Percentiles rank a stretch among this genome's conserved stretches.
Evolutionary conservation across 1,139 yeast genomes (phyloP).

Genomic region (Spathaspora sp.): DNA sequence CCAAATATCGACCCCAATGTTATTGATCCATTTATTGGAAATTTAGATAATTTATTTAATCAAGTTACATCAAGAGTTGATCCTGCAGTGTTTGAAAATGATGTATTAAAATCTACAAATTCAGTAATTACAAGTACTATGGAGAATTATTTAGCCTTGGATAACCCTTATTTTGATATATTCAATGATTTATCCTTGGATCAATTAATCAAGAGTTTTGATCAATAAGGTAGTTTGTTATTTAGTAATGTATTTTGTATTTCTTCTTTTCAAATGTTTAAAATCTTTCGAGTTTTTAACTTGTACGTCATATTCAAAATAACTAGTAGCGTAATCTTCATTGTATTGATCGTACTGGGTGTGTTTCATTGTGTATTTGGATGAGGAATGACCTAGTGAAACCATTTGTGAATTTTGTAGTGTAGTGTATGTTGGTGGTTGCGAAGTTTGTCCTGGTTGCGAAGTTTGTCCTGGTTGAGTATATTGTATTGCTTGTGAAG

Average conservation of each 20-base stretch:
- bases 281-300: background rate
- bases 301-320: background rate
- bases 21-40: constrained; percentile 2
- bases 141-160: constrained; percentile 13
- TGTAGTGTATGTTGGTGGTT: too few species aligned
- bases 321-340: background rate
- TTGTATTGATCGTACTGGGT: too few species aligned
- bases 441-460: too few species aligned
- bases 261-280: background rate
- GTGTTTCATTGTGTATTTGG: too few species aligned
- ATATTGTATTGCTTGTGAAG: too few species aligned
- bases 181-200: constrained; percentile 11
- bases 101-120: background rate
- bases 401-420: too few species aligned
- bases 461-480: too few species aligned
- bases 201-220: constrained; percentile 9
- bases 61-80: constrained; percentile 8
- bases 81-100: constrained; percentile 15
- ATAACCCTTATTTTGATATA: constrained; percentile 14
- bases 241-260: background rate
- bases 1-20: background rate
- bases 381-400: too few species aligned
- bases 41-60: constrained; percentile 8
- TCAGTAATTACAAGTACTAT: constrained; percentile 6
- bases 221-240: background rate